Conservation (phyloP, 73 alveolate species). For the Paramecium caudatum region DNA sequence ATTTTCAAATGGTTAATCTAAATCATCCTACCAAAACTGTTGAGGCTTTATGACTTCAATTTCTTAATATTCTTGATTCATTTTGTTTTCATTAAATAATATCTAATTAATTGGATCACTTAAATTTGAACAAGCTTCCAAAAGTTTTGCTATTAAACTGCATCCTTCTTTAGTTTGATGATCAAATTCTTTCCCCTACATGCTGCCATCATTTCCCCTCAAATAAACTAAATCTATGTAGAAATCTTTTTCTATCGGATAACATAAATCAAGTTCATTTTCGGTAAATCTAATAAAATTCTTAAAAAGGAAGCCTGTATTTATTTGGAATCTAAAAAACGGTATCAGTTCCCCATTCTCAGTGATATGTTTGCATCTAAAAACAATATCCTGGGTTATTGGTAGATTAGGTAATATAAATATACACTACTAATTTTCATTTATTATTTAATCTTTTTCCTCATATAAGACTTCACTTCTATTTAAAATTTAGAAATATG, state of each 20-base stretch:
- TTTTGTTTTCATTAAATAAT: slow-evolving; percentile 23
- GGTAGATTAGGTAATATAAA: slow-evolving; percentile 16
- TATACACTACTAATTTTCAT: background rate
- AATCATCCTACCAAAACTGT: no score
- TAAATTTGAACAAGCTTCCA: background rate
- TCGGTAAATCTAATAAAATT: background rate
- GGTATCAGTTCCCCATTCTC: background rate
- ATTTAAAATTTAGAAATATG: background rate
- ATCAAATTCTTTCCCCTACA: background rate
- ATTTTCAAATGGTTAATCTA: no score
- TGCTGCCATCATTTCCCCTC: background rate
- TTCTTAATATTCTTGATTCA: no score
- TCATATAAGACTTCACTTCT: background rate
- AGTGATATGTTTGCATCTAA: slow-evolving; percentile 39
- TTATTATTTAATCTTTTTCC: slow-evolving; percentile 4
- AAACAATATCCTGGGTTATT: background rate
- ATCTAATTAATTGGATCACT: background rate
- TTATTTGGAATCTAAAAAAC: slow-evolving; percentile 14
- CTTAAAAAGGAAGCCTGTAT: slow-evolving; percentile 39
- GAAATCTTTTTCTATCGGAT: background rate
- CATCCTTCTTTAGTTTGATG: background rate
- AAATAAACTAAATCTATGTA: background rate
- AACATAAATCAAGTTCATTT: background rate
- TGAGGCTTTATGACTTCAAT: no score
- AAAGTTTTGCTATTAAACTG: background rate